Base-by-base conservation (phyloP, 2,329 filamentous ascomycete species). In the Phyllosticta citrichinensis region DNA sequence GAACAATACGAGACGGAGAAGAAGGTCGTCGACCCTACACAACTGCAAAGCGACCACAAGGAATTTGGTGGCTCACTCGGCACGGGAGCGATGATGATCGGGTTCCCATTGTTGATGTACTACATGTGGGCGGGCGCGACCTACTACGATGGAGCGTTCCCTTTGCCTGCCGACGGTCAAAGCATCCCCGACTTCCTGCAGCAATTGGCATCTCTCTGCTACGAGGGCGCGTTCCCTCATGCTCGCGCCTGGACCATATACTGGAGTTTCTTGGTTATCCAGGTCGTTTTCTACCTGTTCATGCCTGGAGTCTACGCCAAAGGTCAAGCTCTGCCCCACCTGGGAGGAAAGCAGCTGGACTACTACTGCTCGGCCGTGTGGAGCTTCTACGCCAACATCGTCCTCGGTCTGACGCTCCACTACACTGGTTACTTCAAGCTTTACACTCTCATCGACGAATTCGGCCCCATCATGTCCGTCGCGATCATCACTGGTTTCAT, bases 81-180 rank as follows among this genome's bases (percentile, higher is more conserved):
- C 60, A 87, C 92, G 52, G 76, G 83, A 17, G 79, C 83, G 66
- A 91, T 97, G 84, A 97, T 97, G 91, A 81, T 91, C 64, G 85
- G 88, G 54, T 99, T 97, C 76, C 94, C 94, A n/a, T 64, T 87
- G 47, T 82, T 99, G 68, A 97, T 97, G 93, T 97, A 90, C 83
- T 97, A 97, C 78, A 96, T 99, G 92, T 97, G 92, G 92, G 87
- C 96, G 74, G 94, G 94, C 57, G 89, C 93, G 35, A 92, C 87
- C 56, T 96, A 93, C 77, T 99, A 97, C 77, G 80, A 91, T 71
- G 93, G 93, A 67, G 86, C 88, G 65, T 80, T 95, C 57, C 94
- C 94, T 17, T 76, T 78, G 52, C 88, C 85, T 1, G 76, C 77
- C 2, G 72, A 83, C 52, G 88, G 83, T 52, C 82, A 96, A 79